phyloP scores from a whole-genome alignment of 1,284 basidiomycete genomes.

The Microbotryum silenes-acaulis region DNA sequence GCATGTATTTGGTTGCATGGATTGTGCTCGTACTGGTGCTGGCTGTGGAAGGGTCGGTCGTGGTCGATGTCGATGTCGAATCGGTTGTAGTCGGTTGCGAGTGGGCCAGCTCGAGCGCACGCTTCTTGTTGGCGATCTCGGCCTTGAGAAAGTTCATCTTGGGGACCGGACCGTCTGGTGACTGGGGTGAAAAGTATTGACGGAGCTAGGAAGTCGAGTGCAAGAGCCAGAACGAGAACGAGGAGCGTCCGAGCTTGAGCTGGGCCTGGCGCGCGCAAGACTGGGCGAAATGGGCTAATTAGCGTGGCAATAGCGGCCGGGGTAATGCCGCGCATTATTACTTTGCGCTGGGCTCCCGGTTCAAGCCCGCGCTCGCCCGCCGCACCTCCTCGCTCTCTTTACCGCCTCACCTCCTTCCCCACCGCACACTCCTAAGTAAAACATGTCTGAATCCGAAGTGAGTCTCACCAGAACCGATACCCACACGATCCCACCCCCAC shows the following conservation, averaged over 20 bases:
- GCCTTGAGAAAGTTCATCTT: constrained; percentile 77
- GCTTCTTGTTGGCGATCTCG: constrained; percentile 81
- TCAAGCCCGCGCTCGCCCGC: too few relatives aligned
- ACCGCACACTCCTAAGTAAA: neutral
- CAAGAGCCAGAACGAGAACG: too few relatives aligned
- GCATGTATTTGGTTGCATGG: constrained; percentile 72
- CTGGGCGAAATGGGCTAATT: too few relatives aligned
- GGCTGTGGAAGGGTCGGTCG: neutral
- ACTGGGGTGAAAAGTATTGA: too few relatives aligned
- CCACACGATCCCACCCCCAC: too few relatives aligned
- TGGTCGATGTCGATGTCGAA: constrained; percentile 3
- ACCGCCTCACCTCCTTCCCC: neutral
- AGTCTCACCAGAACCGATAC: neutral
- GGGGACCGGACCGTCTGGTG: neutral
- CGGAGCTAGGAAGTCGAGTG: too few relatives aligned
- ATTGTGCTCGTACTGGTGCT: neutral
- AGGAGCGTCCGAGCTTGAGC: too few relatives aligned
- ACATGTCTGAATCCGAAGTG: constrained; percentile 5
- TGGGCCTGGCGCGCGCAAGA: too few relatives aligned
- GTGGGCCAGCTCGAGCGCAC: constrained; percentile 48
- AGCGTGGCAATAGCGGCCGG: too few relatives aligned
- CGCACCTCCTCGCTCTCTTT: neutral
- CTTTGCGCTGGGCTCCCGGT: too few relatives aligned
- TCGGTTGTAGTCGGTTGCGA: neutral
- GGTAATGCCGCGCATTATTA: too few relatives aligned